Conservation (phyloP, 352 stramenopile species). For the Stephanocyclus meneghinianus region DNA sequence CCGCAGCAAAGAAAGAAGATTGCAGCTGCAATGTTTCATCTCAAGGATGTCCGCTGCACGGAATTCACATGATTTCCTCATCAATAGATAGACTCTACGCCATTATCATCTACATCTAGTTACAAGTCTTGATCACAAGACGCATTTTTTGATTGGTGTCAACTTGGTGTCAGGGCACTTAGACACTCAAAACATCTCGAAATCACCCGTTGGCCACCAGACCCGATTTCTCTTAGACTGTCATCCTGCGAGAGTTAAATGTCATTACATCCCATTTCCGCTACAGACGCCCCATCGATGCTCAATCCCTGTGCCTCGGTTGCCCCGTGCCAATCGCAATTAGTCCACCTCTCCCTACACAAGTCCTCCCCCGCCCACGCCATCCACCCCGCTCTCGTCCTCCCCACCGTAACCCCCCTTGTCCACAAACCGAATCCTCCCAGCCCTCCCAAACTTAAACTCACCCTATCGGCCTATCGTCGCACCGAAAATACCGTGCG, state of each 20-base stretch:
- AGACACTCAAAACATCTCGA: too few species aligned
- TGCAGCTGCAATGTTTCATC: too few species aligned
- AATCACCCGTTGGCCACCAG: too few species aligned
- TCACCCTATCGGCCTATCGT: slow-evolving; percentile 72
- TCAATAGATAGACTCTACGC: too few species aligned
- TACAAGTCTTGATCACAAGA: too few species aligned
- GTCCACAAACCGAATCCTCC: slow-evolving; percentile 4
- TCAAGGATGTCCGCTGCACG: too few species aligned
- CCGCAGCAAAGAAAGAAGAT: too few species aligned
- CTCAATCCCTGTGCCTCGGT: slow-evolving; percentile 2
- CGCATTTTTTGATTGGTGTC: too few species aligned
- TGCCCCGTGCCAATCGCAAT: slow-evolving; percentile 4
- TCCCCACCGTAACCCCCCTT: slow-evolving; percentile 10
- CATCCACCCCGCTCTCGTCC: neutral
- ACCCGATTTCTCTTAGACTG: neutral
- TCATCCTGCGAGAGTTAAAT: neutral
- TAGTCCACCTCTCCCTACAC: slow-evolving; percentile 3
- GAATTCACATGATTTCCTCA: too few species aligned
- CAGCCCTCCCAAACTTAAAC: slow-evolving; percentile 22
- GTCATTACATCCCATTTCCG: slow-evolving; percentile 1
- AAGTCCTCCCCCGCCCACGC: neutral
- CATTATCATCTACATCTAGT: too few species aligned
- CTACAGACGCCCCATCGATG: neutral
- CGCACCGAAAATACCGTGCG: slow-evolving; percentile 64
- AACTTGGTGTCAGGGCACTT: neutral